Evolutionary conservation across 2,329 filamentous ascomycete genomes (phyloP), one percentile per base, ranked within the genome.

Genomic region (Parasarocladium wereldwijsianum): DNA sequence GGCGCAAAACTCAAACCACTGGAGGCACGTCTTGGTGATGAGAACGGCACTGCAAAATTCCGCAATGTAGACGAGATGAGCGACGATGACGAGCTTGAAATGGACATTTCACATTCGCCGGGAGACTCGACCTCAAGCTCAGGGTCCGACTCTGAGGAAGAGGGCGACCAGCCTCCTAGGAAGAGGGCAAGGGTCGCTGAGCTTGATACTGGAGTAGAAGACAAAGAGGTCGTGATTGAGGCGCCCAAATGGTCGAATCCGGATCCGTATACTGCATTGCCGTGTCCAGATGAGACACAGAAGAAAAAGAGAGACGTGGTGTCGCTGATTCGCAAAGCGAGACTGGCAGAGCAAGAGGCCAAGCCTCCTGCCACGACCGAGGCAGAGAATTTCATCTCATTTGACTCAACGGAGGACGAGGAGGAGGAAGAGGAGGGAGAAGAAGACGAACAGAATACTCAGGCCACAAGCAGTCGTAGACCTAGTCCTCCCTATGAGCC

Each of bases 241-340:
- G 53, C 49, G 5, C 84, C 85, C 3, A 85, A 80, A 50, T 96
- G 87, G 87, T 93, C 85, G 4, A 96, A 96, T 42, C 86, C 87
- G 4, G 87, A 96, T 49, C 85, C 86, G 0, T 94, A 96, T 52
- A 93, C 83, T 5, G 80, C 73, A 3, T 61, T 93, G 8, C 87
- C 87, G 7, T 85, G 84, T 6, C 70, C 76, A 0, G 79, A 86
- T 39, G 78, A 85, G 32, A 63, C 60, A 5, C 64, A 70, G 22
- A 66, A 69, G 13, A 92, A 90, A 54, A 84, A 78, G 52, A 76
- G 74, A 40, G 85, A 94, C 40, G 77, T 94, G 22, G 82, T 96
- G 20, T 82, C 92, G 44, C 55, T 93, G 36, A 94, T 96, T 41
- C 76, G 86, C 41, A 94, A 93, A 47, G 83, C 86, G 3, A 81